A percentile compares a stretch with the other conserved stretches of the same genome.
These are phyloP conservation scores for Aspergillus piperis DNA, from an alignment of 2,329 filamentous ascomycete species.

Conservation along the genomic window DNA sequence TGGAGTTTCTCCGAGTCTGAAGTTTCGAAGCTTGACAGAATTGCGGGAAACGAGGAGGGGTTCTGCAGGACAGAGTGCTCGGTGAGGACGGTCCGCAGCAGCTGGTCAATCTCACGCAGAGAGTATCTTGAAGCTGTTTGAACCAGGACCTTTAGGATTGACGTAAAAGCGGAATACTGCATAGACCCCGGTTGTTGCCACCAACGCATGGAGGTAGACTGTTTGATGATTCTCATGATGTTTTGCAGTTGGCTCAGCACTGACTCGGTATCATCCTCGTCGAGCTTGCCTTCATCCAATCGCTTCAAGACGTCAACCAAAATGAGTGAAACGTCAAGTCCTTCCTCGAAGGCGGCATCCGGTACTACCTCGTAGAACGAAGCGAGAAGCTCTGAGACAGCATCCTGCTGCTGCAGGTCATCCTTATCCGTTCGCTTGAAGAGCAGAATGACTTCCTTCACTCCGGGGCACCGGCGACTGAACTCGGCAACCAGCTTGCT, in stretches of 20 bases:
- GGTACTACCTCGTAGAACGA: slow-evolving; percentile 86
- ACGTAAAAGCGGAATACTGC: slow-evolving; percentile 45
- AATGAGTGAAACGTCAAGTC: slow-evolving; percentile 81
- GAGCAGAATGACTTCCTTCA: slow-evolving; percentile 75
- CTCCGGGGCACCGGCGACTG: slow-evolving; percentile 72
- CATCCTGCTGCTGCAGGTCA: slow-evolving; percentile 74
- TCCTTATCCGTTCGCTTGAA: slow-evolving; percentile 70
- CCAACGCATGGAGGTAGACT: slow-evolving; percentile 86
- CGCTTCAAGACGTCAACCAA: slow-evolving; percentile 68
- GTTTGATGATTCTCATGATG: slow-evolving; percentile 74
- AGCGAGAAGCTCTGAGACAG: slow-evolving; percentile 73
- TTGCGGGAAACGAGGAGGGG: slow-evolving; percentile 38
- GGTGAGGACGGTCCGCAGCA: slow-evolving; percentile 38
- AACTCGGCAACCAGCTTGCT: slow-evolving; percentile 72
- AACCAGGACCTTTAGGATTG: slow-evolving; percentile 42
- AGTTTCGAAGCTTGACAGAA: slow-evolving; percentile 41
- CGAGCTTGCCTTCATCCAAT: slow-evolving; percentile 52
- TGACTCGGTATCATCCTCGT: slow-evolving; percentile 57
- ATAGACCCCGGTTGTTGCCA: slow-evolving; percentile 64
- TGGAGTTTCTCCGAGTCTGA: slow-evolving; percentile 34
- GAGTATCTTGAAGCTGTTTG: slow-evolving; percentile 33
- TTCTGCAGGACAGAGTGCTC: slow-evolving; percentile 42
- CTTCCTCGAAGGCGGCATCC: slow-evolving; percentile 75
- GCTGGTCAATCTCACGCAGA: slow-evolving; percentile 34
- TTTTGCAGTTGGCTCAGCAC: slow-evolving; percentile 76